Base-by-base conservation (phyloP, 163 green algal genomes). In the Chloromonas sp. region DNA sequence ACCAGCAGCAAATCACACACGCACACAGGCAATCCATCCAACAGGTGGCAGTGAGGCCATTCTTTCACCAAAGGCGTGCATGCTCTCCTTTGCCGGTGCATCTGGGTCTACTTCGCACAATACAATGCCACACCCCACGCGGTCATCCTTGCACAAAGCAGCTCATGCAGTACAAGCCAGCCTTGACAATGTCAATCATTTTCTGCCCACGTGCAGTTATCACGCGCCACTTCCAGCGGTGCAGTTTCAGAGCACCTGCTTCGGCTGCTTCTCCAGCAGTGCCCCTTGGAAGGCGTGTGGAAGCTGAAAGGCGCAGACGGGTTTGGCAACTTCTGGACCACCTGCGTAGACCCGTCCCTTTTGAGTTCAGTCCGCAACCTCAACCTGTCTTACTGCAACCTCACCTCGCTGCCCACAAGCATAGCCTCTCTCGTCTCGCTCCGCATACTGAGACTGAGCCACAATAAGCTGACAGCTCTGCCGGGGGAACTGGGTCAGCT, bases 391-490 rank as follows among this genome's bases (percentile, higher is more conserved):
- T 79, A 88, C 70, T 95, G 90, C 71, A 87, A 84, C 58, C 88
- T 98, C 60, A 70, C 82, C 14, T n/a, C 84, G 0, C 81, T 97
- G 61, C 92, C 92, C 0, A n/a, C 70, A 14, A 74, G 60, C 59
- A 70, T 95, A 0, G 87, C 88, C 11, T 3, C 85, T 61, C 88
- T 93, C 81, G 76, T 84, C 5, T 85, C 88, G 59, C 83, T 98
- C 70, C 83, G 84, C 57, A 86, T 95, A 82, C 91, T 99, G 71
- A 90, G 93, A 13, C 83, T 98, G 60, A 92, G 90, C 60, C 74
- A 93, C 88, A 98, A 98, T 90, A 89, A 88, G 58, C 91, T 99
- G n/a, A 90, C 90, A 0, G 87, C 90, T 14, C 90, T 98, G 82
- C 91, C 94, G 3, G 61, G 90, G 13, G 94, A 96, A 84, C 11